Percentiles rank a stretch among this genome's conserved stretches.
These are phyloP conservation scores for Phytophthora hibernalis DNA, from an alignment of 352 stramenopile genomes.

Conservation along the genomic window DNA sequence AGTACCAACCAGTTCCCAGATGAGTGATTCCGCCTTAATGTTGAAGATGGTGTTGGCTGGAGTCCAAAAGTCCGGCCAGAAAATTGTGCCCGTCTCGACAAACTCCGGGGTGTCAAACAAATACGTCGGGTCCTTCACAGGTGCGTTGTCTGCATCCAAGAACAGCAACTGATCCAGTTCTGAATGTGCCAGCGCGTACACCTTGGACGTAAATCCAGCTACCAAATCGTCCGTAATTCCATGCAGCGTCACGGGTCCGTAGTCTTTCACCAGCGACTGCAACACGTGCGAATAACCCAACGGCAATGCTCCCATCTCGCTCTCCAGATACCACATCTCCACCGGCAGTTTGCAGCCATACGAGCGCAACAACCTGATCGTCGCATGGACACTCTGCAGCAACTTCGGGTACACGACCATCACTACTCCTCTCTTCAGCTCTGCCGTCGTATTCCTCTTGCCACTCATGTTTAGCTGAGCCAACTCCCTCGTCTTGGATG, in stretches of 20 bases:
- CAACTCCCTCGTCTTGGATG: constrained; percentile 23
- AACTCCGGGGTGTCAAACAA: constrained; percentile 77
- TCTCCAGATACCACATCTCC: constrained; percentile 56
- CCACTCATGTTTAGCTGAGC: background rate
- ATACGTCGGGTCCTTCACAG: constrained; percentile 80
- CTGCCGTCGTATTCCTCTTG: background rate
- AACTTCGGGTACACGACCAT: constrained; percentile 64
- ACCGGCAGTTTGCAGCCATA: constrained; percentile 51
- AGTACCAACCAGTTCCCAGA: constrained; percentile 80
- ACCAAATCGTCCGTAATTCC: constrained; percentile 39
- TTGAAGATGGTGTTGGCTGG: constrained; percentile 76
- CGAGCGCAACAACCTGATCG: constrained; percentile 38
- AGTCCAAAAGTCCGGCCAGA: constrained; percentile 87
- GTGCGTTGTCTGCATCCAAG: constrained; percentile 81
- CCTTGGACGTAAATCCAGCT: constrained; percentile 61
- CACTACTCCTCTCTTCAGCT: constrained; percentile 36
- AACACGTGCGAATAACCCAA: constrained; percentile 35
- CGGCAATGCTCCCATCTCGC: constrained; percentile 37
- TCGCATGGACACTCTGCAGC: constrained; percentile 48
- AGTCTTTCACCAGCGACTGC: constrained; percentile 29
- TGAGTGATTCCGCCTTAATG: constrained; percentile 49
- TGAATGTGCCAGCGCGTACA: constrained; percentile 54
- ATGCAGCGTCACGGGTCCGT: constrained; percentile 33
- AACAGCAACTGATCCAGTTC: constrained; percentile 62
- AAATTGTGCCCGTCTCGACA: constrained; percentile 54